Evolutionary conservation across 169 alveolate genomes (phyloP), one percentile per base, ranked within the genome.

Genomic region (Amoebophrya sp.): DNA sequence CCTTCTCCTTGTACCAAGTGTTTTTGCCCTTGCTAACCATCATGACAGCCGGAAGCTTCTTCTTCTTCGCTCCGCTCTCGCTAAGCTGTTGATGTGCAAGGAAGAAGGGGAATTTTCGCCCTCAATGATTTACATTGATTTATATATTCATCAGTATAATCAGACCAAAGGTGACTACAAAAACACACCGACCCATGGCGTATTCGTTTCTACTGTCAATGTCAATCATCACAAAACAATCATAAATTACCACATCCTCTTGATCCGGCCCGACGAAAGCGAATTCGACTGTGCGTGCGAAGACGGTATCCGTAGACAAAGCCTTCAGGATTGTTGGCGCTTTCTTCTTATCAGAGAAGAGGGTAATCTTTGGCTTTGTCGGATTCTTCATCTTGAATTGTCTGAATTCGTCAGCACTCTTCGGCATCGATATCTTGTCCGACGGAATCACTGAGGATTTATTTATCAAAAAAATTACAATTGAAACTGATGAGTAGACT

Each of bases 41-140:
- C 83, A 65, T 65, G 36, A 65, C 83, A 6, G 83, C 83, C 2
- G 83, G 83, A 10, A 65, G 12, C 83, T 65, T 65, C 83, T 65
- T 65, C 83, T 65, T 65, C 83, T 65, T 65, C 83, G 83, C 83
- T 29, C 83, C 83, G n/a, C 39, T 36, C n/a, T 65, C 83, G 83
- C 2, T 12, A 6, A 26, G 3, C 83, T 65, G 83, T 6, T 18
- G 18, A 47, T n/a, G n/a, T n/a, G n/a, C n/a, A n/a, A n/a, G n/a
- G n/a, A n/a, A n/a, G n/a, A n/a, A n/a, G n/a, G n/a, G n/a, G n/a
- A n/a, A n/a, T n/a, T n/a, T n/a, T n/a, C n/a, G n/a, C n/a, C n/a
- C n/a, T n/a, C n/a, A n/a, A n/a, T n/a, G n/a, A n/a, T n/a, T n/a
- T n/a, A n/a, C n/a, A n/a, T n/a, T n/a, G n/a, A n/a, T n/a, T n/a